Evolutionary conservation across 768 basidiomycete species (phyloP), one percentile per base, ranked within the genome.

Genomic region (Bullera alba): DNA sequence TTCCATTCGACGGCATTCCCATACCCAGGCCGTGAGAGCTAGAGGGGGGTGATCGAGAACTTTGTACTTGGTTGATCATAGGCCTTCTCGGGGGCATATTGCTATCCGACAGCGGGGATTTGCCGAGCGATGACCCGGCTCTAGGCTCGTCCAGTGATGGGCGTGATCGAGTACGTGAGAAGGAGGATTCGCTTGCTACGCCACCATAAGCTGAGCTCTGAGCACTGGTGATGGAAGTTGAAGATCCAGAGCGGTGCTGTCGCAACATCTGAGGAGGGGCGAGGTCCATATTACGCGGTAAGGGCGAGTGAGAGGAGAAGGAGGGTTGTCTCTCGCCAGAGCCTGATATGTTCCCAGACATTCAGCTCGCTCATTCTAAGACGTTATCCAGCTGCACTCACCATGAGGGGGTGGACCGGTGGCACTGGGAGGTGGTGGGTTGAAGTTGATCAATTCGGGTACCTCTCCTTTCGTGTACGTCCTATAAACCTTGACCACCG

Each of bases 401-500:
- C n/a, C n/a, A 34, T 8, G 32, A 34, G 32, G 32, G n/a, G 32
- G 32, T 10, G 32, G 32, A 34, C 32, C 10, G 32, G 32, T n/a
- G 6, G 47, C 32, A 48, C 41, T 26, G 15, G 42, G 42, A 26
- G 54, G 50, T 41, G 56, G 27, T 17, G 49, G 49, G 14, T 47
- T 48, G 29, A 68, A 59, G 51, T 67, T 50, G 47, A 70, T 60
- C 44, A 75, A 55, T 42, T 61, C 53, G 3, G 72, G 71, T 5
- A 58, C 28, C 28, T 61, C 57, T 21, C 67, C 63, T 47, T 70
- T 56, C 23, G 67, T 65, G 48, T 73, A 64, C 45, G 65, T 67
- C 54, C 52, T 52, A 52, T 69, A 75, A 8, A 75, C 62, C 48
- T 81, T 78, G 51, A 90, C 73, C 34, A 85, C 59, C 1, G 83